Base-by-base conservation (phyloP, 2,329 filamentous ascomycete species). In the Chaetomiaceae sp. region DNA sequence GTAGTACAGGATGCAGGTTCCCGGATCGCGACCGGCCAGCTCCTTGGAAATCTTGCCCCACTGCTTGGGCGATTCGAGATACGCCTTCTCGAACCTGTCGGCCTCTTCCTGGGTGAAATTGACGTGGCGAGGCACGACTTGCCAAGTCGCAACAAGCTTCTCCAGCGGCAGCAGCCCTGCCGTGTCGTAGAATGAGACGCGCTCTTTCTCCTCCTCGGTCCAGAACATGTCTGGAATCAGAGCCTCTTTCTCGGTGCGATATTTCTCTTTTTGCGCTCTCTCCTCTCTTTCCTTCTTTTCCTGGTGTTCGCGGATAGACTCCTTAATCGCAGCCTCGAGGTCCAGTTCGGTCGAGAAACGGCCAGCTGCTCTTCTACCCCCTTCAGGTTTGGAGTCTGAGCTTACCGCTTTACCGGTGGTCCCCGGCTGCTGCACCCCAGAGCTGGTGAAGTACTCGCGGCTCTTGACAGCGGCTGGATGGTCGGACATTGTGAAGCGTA, bases 1-100 rank as follows among this genome's bases (percentile, higher is more conserved):
- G 69, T 94, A 94, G 68, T 91, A 90, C 65, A 90, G 86, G 61
- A 94, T 94, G 68, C 86, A 90, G 42, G 87, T 81, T 59, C 86
- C 85, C 68, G 89, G 90, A 62, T 87, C 84, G 21, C 88, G 82
- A 27, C 79, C 76, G 0, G 80, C 78, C 5, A 92, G 71, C 21
- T 77, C 76, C 54, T 86, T 82, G 5, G 88, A 86, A 53, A 94
- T 84, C 61, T 82, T 84, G 52, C 87, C 86, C 87, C 87, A 94
- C 64, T 90, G 87, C 75, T 94, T 94, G 0, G 87, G 86, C 53
- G 80, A 81, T 56, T 89, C 85, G 46, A 88, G 76, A 63, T 90
- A 92, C 10, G 82, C 78, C 61, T 86, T 84, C 60, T 90, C 86
- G 65, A 94, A 90, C 25, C 80, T 74, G 40, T 80, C 77, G 33